Conservation (phyloP, 148 eudicot species). For the Rhododendron vialii region DNA sequence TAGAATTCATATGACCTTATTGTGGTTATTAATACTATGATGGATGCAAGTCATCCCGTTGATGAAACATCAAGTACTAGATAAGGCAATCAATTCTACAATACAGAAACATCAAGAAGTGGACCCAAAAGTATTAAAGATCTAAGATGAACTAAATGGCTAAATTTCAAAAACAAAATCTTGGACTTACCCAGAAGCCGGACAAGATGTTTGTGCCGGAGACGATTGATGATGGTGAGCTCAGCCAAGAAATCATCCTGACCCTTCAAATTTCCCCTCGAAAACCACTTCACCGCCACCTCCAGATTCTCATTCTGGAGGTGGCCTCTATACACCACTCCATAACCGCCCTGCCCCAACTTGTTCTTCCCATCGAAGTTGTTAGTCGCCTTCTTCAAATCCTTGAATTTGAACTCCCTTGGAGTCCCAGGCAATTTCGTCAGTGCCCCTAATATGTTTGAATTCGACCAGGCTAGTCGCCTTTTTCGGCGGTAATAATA, state of each 20-base stretch:
- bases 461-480: constrained; percentile 15
- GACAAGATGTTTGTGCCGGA: not conserved
- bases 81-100: not conserved
- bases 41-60: not conserved
- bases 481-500: constrained; percentile 19
- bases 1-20: not conserved
- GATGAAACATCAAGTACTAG: not conserved
- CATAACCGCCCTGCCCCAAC: constrained; percentile 87
- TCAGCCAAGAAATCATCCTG: not conserved
- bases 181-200: not conserved
- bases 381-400: constrained; percentile 64
- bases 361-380: constrained; percentile 62
- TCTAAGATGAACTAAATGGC: not conserved
- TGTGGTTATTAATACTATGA: not conserved
- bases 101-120: not conserved
- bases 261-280: constrained; percentile 35
- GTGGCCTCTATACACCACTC: constrained; percentile 63
- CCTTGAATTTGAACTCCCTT: constrained; percentile 60
- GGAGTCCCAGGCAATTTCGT: constrained; percentile 73
- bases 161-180: not conserved
- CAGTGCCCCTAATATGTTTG: constrained; percentile 54
- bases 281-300: constrained; percentile 79
- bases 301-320: constrained; percentile 43
- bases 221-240: constrained; percentile 6
- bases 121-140: not conserved